Evolutionary conservation across 106 monocot species (phyloP).

Genomic region (Cymbidium sinense): DNA sequence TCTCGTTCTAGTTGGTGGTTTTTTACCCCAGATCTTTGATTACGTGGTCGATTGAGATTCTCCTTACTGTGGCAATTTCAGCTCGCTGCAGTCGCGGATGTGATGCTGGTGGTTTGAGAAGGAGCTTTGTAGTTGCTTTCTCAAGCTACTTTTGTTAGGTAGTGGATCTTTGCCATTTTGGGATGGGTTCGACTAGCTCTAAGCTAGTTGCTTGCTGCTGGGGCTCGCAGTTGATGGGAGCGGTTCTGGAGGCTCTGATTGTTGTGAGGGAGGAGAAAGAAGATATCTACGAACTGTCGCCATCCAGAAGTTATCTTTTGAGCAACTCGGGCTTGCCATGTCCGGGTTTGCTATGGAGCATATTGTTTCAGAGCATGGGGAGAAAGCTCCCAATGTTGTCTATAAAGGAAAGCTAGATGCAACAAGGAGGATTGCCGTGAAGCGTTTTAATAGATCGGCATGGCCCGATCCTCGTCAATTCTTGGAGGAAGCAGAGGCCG

Average conservation of each 20-base stretch:
- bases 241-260: constrained; percentile 46
- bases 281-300: constrained; percentile 18
- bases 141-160: not conserved
- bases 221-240: constrained; percentile 32
- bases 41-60: not conserved
- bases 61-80: not conserved
- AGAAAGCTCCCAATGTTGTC: constrained; percentile 77
- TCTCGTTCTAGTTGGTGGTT: not conserved
- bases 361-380: constrained; percentile 69
- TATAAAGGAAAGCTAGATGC: constrained; percentile 45
- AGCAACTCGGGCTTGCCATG: constrained; percentile 59
- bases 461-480: constrained; percentile 55
- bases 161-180: not conserved
- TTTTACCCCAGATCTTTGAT: not conserved
- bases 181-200: constrained; percentile 61
- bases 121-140: not conserved
- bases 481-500: too few species aligned
- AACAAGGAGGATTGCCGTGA: constrained; percentile 27
- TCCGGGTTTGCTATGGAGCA: constrained; percentile 53
- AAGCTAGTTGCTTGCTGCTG: constrained; percentile 51
- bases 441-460: too few species aligned
- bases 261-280: constrained; percentile 18
- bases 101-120: not conserved
- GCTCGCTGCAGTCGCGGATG: not conserved
- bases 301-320: constrained; percentile 52